Evolutionary conservation across 805 yeast species (phyloP), one percentile per base, ranked within the genome.

Genomic region (Starmerella floricola): DNA sequence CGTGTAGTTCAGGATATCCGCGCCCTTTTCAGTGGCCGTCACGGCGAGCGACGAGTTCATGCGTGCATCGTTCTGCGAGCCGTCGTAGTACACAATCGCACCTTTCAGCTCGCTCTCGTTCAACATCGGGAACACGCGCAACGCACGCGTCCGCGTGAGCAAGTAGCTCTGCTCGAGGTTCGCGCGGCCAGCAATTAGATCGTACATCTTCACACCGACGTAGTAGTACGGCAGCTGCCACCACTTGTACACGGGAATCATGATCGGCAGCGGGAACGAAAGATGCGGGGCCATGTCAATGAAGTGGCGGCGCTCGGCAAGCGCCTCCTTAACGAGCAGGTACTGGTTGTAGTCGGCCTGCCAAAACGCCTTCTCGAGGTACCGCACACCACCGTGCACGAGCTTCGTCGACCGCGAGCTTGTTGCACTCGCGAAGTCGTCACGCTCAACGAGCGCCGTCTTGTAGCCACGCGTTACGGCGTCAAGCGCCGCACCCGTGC

Each of bases 351-450:
- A 85, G 44, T 93, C 86, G 40, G 87, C 71, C 65, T 85, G 86
- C 74, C 85, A 85, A 55, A 87, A 76, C 31, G 96, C 96, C 67
- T 87, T 87, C 62, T 87, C 97, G 57, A 87, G 72, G 62, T 87
- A 87, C 56, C 97, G 72, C 33, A 87, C 95, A 61, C 97, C 97
- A 52, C 97, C 97, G 60, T 87, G 97, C 34, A 94, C 95, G 78
- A 87, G 82, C 66, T 87, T 87, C 37, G 97, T 87, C 13, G 94
- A 82, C 56, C 86, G 82, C 28, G 95, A 85, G 8, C 94, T 81
- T 13, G 96, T 88, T 32, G 95, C 95, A 8, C 85, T 71, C 6
- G 95, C 94, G 58, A 81, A 87, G 66, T 87, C 97, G 50, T 75
- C 76, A 58, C 79, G 79, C 63, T 87, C 97, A 45, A 87, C 72